Evolutionary conservation across 768 basidiomycete genomes (phyloP).

Genomic region (Suillus discolor): DNA sequence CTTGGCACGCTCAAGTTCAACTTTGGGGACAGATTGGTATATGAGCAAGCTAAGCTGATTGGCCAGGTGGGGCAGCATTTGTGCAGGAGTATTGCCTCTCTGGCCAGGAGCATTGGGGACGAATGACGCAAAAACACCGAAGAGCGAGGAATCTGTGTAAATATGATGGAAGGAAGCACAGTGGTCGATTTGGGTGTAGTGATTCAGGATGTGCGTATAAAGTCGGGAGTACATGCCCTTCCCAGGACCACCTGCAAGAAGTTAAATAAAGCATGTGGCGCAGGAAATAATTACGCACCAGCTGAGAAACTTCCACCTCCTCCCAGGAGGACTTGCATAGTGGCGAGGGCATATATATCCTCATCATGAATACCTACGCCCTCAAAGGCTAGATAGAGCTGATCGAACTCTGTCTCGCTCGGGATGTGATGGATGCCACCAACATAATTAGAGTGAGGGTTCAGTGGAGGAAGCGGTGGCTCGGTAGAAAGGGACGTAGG

Average conservation of each 20-base stretch:
- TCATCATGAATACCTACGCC: conserved; percentile 89
- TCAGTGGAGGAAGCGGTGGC: conserved; percentile 13
- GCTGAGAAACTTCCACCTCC: conserved; percentile 98
- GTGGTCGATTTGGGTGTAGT: conserved; percentile 91
- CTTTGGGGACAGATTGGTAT: conserved; percentile 62
- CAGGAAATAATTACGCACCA: conserved; percentile 40
- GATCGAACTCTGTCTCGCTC: conserved; percentile 78
- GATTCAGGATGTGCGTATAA: conserved; percentile 95
- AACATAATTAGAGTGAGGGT: conserved; percentile 62
- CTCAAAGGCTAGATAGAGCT: conserved; percentile 92
- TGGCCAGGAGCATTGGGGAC: conserved; percentile 60
- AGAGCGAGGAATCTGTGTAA: conserved; percentile 91
- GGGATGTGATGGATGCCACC: conserved; percentile 80
- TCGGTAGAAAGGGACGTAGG: conserved; percentile 28
- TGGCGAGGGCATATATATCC: conserved; percentile 91
- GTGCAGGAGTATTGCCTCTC: conserved; percentile 61
- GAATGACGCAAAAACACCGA: conserved; percentile 89
- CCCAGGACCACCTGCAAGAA: conserved; percentile 78
- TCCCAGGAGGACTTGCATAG: conserved; percentile 92
- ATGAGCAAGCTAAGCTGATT: conserved; percentile 86
- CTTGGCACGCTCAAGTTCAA: conserved; percentile 85
- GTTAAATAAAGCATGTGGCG: conserved; percentile 11
- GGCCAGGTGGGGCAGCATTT: conserved; percentile 82
- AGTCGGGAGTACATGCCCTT: conserved; percentile 99
- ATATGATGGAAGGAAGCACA: conserved; percentile 98